A percentile compares a stretch with the other conserved stretches of the same genome.
phyloP scores from a whole-genome alignment of 2,329 filamentous ascomycete species.

The Xylaria sp. region DNA sequence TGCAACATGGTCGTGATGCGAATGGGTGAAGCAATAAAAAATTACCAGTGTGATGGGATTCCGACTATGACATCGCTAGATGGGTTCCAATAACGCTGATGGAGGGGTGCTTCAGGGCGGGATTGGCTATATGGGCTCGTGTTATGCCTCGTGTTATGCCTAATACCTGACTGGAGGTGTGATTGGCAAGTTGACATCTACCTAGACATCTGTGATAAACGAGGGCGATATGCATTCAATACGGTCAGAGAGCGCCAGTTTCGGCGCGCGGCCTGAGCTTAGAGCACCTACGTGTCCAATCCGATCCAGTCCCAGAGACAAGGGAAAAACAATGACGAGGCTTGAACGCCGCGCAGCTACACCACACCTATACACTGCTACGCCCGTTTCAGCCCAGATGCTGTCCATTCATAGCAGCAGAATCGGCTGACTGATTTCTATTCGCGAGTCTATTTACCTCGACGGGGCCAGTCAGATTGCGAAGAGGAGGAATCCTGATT shows the following conservation, averaged over 20 bases:
- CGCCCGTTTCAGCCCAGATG: slow-evolving; percentile 29
- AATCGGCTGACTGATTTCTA: slow-evolving; percentile 21
- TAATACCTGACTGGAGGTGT: slow-evolving; percentile 18
- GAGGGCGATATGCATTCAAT: slow-evolving; percentile 24
- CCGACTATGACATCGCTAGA: slow-evolving; percentile 16
- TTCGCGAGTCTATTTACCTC: slow-evolving; percentile 27
- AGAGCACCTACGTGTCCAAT: slow-evolving; percentile 9
- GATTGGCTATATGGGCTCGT: slow-evolving; percentile 27
- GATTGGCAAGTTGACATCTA: slow-evolving; percentile 12
- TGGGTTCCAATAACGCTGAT: slow-evolving; percentile 23
- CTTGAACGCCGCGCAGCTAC: slow-evolving; percentile 15
- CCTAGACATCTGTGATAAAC: slow-evolving; percentile 11
- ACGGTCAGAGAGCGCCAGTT: slow-evolving; percentile 31
- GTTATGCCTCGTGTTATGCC: slow-evolving; percentile 15
- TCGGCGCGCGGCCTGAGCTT: slow-evolving; percentile 20
- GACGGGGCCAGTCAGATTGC: slow-evolving; percentile 32
- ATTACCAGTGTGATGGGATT: slow-evolving; percentile 19
- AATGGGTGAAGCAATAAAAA: slow-evolving; percentile 24
- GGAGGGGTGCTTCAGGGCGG: slow-evolving; percentile 28
- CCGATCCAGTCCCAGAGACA: background rate
- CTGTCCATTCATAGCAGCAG: slow-evolving; percentile 32
- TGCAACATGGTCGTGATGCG: slow-evolving; percentile 10
- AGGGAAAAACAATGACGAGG: slow-evolving; percentile 4
- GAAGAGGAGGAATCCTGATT: slow-evolving; percentile 23
- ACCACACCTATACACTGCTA: slow-evolving; percentile 27